Base-by-base conservation (phyloP, 768 basidiomycete genomes). In the Russula lepida region DNA sequence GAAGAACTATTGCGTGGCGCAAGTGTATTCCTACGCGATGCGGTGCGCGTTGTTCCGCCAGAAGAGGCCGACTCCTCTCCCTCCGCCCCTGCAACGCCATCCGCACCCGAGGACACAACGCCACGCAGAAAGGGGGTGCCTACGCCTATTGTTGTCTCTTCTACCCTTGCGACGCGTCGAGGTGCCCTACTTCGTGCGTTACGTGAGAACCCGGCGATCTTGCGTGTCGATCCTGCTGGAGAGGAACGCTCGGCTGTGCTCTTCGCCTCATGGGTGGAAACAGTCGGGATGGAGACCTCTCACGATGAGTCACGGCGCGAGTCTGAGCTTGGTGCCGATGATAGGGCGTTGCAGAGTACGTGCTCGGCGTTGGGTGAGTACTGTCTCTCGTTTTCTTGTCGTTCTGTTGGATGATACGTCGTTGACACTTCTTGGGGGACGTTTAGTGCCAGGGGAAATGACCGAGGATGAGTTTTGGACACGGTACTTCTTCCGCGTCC, bases 21-120 rank as follows among this genome's bases (percentile, higher is more conserved):
- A 9, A 78, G 79, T 25, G 75, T 76, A 44, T 82, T 80, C 72
- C 67, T 83, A 52, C 77, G 76, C 55, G 94, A 98, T 53, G 92
- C 91, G 12, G 92, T 98, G 68, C 95, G 94, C 71, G 88, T 97
- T 54, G 78, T 98, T 15, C 95, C 94, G 0, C 94, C 94, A 1
- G 85, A 88, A 39, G 80, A 80, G 47, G 74, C 41, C 7, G 4
- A 43, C 8, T 27, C 25, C 32, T 46, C 32, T 1, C 1, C 30
- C 0, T 25, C 50, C 7, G 6, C 64, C 15, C 62, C 66, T 8
- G 30, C 71, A n/a, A 65, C 61, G 21, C 72, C 69, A 44, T 74
- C 69, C 67, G 77, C 71, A 64, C 77, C 75, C 44, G 80, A 78
- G 66, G 79, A 75, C 50, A 82, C 84, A 28, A 81, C 83, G 58